These are phyloP conservation scores for Conringia planisiliqua DNA, from an alignment of 345 rosid genomes.

Conservation along the genomic window DNA sequence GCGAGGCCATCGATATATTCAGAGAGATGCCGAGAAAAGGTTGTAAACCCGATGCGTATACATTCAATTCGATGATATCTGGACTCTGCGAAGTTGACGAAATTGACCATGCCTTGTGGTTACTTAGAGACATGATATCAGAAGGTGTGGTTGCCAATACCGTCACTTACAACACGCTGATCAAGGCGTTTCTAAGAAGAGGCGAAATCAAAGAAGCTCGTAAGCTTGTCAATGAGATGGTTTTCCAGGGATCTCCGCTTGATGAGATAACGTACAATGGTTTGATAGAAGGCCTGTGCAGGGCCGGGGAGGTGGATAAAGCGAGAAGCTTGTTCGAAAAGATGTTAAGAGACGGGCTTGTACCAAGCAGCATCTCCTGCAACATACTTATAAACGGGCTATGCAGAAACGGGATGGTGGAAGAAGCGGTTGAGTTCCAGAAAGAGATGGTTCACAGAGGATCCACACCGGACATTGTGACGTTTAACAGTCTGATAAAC, in stretches of 20 bases:
- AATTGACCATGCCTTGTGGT: constrained; percentile 55
- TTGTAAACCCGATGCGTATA: constrained; percentile 72
- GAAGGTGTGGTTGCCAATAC: constrained; percentile 81
- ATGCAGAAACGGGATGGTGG: constrained; percentile 57
- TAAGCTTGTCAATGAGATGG: constrained; percentile 76
- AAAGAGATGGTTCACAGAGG: constrained; percentile 75
- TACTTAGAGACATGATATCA: constrained; percentile 63
- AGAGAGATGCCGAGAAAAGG: constrained; percentile 71
- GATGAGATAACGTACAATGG: constrained; percentile 76
- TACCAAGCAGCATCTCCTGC: constrained; percentile 58
- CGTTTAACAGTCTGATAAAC: constrained; percentile 75
- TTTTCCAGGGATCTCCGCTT: constrained; percentile 64
- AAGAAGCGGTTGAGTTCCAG: constrained; percentile 60
- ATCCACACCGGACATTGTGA: constrained; percentile 69
- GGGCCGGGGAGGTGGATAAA: constrained; percentile 56
- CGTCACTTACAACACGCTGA: constrained; percentile 75
- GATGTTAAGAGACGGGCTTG: constrained; percentile 57
- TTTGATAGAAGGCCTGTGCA: constrained; percentile 67
- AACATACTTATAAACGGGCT: constrained; percentile 74
- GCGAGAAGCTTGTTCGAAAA: constrained; percentile 78
- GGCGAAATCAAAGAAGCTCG: constrained; percentile 65
- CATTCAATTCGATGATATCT: constrained; percentile 69
- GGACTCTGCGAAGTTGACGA: constrained; percentile 63
- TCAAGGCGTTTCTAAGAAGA: constrained; percentile 54
- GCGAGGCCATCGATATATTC: constrained; percentile 52